phyloP scores from a whole-genome alignment of 2,329 filamentous ascomycete genomes.

The Venturia effusa region DNA sequence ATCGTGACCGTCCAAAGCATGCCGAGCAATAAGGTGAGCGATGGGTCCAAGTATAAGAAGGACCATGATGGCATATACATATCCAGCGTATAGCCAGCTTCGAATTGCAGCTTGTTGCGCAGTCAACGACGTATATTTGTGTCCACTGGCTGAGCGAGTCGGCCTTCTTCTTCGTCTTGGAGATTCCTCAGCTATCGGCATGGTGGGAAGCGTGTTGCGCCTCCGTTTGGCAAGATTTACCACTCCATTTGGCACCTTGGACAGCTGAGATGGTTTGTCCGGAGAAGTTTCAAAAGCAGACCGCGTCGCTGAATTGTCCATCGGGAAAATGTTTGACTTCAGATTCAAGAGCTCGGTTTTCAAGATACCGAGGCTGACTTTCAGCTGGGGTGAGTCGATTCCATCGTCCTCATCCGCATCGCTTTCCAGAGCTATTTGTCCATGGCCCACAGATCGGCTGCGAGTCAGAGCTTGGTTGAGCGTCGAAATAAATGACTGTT shows the following conservation, averaged over 20 bases:
- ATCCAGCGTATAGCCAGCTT: slow-evolving; percentile 76
- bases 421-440: slow-evolving; percentile 24
- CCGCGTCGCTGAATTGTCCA: slow-evolving; percentile 15
- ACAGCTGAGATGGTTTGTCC: background rate
- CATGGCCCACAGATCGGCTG: slow-evolving; percentile 20
- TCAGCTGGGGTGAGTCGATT: slow-evolving; percentile 9
- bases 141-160: slow-evolving; percentile 16
- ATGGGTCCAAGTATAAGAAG: slow-evolving; percentile 60
- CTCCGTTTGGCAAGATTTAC: background rate
- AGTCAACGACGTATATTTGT: slow-evolving; percentile 71
- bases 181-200: slow-evolving; percentile 24
- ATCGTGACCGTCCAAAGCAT: slow-evolving; percentile 62
- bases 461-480: slow-evolving; percentile 20
- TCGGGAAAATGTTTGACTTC: slow-evolving; percentile 13
- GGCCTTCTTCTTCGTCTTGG: slow-evolving; percentile 24
- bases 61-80: slow-evolving; percentile 60
- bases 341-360: slow-evolving; percentile 20
- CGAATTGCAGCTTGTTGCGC: slow-evolving; percentile 62
- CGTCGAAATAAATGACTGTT: slow-evolving; percentile 32
- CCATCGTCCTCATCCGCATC: slow-evolving; percentile 36
- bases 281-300: slow-evolving; percentile 22
- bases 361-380: slow-evolving; percentile 20
- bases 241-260: background rate
- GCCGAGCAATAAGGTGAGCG: slow-evolving; percentile 53
- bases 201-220: slow-evolving; percentile 11